Conservation (phyloP, 768 basidiomycete genomes). For the Macrocybe gigantea region DNA sequence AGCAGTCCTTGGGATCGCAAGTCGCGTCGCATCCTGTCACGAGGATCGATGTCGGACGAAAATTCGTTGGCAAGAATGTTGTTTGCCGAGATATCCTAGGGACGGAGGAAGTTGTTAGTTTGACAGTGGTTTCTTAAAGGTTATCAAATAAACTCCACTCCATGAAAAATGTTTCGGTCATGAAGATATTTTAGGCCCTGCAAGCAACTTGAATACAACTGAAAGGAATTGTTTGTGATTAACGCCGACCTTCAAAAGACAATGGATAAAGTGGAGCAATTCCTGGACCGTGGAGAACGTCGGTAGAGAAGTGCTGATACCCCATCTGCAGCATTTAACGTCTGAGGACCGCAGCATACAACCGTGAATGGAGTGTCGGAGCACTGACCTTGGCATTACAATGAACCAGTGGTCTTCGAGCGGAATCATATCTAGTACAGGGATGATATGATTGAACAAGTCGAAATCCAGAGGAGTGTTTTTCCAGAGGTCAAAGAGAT, state of each 20-base stretch:
- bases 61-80: not conserved
- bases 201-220: no score
- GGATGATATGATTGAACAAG: constrained; percentile 10
- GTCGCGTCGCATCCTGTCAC: not conserved
- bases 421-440: constrained; percentile 17
- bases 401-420: constrained; percentile 16
- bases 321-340: constrained; percentile 12
- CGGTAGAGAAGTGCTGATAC: not conserved
- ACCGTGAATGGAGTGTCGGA: no score
- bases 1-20: not conserved
- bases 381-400: constrained; percentile 21
- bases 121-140: no score
- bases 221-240: no score
- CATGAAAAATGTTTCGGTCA: not conserved
- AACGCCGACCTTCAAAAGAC: constrained; percentile 11
- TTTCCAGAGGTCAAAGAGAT: no score
- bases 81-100: not conserved
- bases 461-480: no score
- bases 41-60: not conserved
- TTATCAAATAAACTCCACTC: not conserved
- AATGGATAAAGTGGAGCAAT: constrained; percentile 10
- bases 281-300: constrained; percentile 2
- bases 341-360: not conserved
- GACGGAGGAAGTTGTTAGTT: not conserved
- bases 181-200: not conserved